Base-by-base conservation (phyloP, 495 filamentous ascomycete genomes). In the Talaromyces liani region DNA sequence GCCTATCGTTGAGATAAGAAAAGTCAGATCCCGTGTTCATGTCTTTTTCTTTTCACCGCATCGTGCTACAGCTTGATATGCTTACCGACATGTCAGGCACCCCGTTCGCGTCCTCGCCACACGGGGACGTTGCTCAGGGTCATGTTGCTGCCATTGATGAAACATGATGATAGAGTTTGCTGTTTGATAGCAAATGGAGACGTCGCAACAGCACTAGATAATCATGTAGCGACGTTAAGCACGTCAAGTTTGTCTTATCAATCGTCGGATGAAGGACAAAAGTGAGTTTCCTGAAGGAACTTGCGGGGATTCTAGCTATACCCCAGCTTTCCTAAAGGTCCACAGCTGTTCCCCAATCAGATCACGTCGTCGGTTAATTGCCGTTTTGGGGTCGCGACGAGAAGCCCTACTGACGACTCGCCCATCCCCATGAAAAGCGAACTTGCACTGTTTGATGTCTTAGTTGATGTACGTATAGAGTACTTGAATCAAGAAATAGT, bases 91-190 rank as follows among this genome's bases (percentile, higher is more conserved):
- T 7, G 56, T 58, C 5, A 58, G 18, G 29, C 56, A 58, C 56
- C 56, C 56, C 14, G 56, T 58, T 14, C 56, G 56, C 18, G 56
- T 58, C 29, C 56, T 58, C n/a, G 56, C 56, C 25, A 58, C 16
- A 58, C 56, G 56, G 27, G 56, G 56, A 6, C 56, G 56, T 12
- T 58, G 27, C n/a, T 58, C 56, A 33, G 56, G 29, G 9, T 58
- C 56, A 39, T 58, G 56, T 12, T 58, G 56, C 33, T 58, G 56
- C 56, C 56, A 34, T 36, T 58, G 56, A 58, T 58, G 56, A 36
- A 58, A 58, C 56, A 36, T 58, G 49, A 16, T 27, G 49, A 54
- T n/a, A 45, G 41, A 18, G 41, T 45, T 45, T 6, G 41, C 2
- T 27, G 18, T 27, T 22, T 4, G 1, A 31, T 10, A 27, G 49